These are phyloP conservation scores for Lupinus albus DNA, from an alignment of 306 rosid genomes.

Conservation along the genomic window DNA sequence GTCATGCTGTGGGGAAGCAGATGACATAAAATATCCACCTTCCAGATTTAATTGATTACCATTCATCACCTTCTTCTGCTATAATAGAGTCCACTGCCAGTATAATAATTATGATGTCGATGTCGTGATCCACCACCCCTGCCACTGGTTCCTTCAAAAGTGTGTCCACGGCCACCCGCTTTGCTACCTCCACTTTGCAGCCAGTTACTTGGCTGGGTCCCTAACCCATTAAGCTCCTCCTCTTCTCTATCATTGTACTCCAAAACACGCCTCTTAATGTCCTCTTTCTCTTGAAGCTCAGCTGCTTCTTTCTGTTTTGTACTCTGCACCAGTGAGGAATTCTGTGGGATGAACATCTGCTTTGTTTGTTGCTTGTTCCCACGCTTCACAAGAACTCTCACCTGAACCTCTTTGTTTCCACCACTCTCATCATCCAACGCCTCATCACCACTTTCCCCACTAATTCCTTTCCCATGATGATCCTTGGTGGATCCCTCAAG, in stretches of 20 bases:
- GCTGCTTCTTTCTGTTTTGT: conserved; percentile 99
- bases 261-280: conserved; percentile 89
- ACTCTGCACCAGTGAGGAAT: conserved; percentile 90
- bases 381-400: conserved; percentile 97
- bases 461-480: conserved; percentile 75
- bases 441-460: conserved; percentile 97
- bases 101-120: conserved; percentile 70
- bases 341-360: conserved; percentile 92
- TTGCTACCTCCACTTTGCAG: conserved; percentile 64
- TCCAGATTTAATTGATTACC: conserved; percentile 30
- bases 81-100: conserved; percentile 67
- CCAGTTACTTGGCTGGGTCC: conserved; percentile 76
- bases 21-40: conserved; percentile 28
- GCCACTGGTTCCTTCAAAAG: conserved; percentile 67
- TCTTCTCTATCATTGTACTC: conserved; percentile 98
- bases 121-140: conserved; percentile 73
- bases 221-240: conserved; percentile 92
- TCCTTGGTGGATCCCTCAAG: conserved; percentile 90
- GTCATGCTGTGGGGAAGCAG: conserved; percentile 35
- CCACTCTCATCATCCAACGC: conserved; percentile 73
- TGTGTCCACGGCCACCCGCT: conserved; percentile 61
- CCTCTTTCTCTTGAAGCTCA: conserved; percentile 98
- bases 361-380: conserved; percentile 97
- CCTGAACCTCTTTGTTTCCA: conserved; percentile 82
- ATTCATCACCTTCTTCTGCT: conserved; percentile 73